phyloP scores from a whole-genome alignment of 345 rosid genomes.

The Erodium maritimum region DNA sequence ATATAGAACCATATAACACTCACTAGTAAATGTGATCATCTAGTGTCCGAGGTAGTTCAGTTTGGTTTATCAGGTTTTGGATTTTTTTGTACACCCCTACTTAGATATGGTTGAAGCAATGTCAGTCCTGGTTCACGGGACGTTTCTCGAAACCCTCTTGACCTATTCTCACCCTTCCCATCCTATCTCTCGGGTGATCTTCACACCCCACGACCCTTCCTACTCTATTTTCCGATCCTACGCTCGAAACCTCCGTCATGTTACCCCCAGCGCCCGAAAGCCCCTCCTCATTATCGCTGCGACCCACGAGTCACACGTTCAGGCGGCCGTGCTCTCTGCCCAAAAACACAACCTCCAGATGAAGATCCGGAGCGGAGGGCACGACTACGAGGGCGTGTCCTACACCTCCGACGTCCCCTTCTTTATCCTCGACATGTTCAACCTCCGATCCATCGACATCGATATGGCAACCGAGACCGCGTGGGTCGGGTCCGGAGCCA shows the following conservation, averaged over 20 bases:
- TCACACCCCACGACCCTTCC: conserved; percentile 11
- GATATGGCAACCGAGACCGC: conserved; percentile 9
- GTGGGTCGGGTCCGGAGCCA: conserved; percentile 19
- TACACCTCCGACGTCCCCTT: conserved; percentile 17
- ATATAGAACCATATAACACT: no score
- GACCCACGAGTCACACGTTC: conserved; percentile 16
- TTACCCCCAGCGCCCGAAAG: conserved; percentile 30
- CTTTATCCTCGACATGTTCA: conserved; percentile 16
- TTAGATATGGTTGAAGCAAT: no score
- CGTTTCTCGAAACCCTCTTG: conserved; percentile 8
- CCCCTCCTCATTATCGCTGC: conserved; percentile 33
- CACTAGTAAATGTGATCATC: no score
- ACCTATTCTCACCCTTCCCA: conserved; percentile 12
- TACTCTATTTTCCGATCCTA: conserved; percentile 1
- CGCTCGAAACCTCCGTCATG: no score
- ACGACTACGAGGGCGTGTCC: conserved; percentile 20
- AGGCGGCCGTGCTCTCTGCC: conserved; percentile 15
- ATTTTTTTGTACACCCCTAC: no score
- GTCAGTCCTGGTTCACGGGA: not conserved
- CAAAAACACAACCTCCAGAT: conserved; percentile 8
- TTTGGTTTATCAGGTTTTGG: no score
- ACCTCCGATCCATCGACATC: conserved; percentile 1
- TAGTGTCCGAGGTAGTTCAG: no score
- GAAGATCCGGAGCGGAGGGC: conserved; percentile 30
- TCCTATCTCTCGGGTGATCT: conserved; percentile 13